These are phyloP conservation scores for Zhuliangozyma blackwelliae DNA, from an alignment of 1,139 yeast species.

Conservation along the genomic window DNA sequence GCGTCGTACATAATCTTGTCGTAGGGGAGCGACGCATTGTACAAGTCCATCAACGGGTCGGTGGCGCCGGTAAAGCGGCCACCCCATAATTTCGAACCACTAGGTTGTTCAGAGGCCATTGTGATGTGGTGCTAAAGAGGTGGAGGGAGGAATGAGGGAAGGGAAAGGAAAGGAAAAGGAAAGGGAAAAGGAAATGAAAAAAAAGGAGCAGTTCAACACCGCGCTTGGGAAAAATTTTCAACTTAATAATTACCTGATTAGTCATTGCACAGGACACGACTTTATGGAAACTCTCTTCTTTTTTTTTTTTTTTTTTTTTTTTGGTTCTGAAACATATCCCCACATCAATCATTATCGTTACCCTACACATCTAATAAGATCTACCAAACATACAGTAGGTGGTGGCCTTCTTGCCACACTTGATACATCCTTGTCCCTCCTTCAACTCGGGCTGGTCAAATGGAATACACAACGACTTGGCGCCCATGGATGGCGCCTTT, in stretches of 20 bases:
- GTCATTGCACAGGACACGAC: not conserved
- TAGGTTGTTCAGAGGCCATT: conserved; percentile 36
- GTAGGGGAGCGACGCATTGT: conserved; percentile 94
- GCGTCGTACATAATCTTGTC: conserved; percentile 93
- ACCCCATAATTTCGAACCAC: conserved; percentile 84
- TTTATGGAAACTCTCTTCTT: no score
- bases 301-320: no score
- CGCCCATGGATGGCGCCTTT: conserved; percentile 98
- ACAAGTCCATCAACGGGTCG: conserved; percentile 94
- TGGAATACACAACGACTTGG: conserved; percentile 96
- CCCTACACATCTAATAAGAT: conserved; percentile 57
- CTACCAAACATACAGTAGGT: conserved; percentile 94
- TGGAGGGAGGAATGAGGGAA: not conserved
- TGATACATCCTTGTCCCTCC: conserved; percentile 80
- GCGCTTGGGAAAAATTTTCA: not conserved
- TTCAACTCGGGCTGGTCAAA: conserved; percentile 82
- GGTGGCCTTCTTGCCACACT: conserved; percentile 70
- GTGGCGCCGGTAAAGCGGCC: conserved; percentile 97
- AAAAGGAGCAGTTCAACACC: not conserved
- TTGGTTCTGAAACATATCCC: no score
- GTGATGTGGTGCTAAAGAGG: conserved; percentile 1
- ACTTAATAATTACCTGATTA: not conserved
- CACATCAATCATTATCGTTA: not conserved
- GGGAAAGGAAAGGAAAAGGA: not conserved
- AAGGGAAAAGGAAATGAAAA: not conserved